Conservation (phyloP, 1,284 basidiomycete genomes). For the Abortiporus biennis region DNA sequence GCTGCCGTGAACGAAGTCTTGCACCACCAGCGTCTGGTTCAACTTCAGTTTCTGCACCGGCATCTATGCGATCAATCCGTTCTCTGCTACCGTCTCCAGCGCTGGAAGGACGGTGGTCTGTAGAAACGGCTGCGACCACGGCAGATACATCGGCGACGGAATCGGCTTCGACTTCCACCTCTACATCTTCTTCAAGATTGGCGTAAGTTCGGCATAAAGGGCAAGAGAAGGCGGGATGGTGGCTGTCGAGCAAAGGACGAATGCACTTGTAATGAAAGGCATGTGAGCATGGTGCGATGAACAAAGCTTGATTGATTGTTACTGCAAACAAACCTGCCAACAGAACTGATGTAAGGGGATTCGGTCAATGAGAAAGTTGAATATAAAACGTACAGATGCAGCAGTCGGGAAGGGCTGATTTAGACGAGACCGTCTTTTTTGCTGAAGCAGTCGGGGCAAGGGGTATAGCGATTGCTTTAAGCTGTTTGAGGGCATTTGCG, state of each 20-base stretch:
- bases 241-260: constrained; percentile 79
- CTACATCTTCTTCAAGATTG: constrained; percentile 94
- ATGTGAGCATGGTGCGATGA: constrained; percentile 96
- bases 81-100: constrained; percentile 17
- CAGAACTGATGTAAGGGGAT: neutral
- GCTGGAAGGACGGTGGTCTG: constrained; percentile 6
- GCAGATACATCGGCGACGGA: constrained; percentile 23
- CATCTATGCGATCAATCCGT: constrained; percentile 25
- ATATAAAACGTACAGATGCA: constrained; percentile 75
- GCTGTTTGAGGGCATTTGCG: constrained; percentile 75
- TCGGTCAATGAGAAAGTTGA: neutral
- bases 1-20: neutral
- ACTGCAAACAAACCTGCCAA: constrained; percentile 82
- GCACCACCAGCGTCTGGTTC: constrained; percentile 22
- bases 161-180: constrained; percentile 73
- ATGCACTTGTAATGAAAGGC: constrained; percentile 99
- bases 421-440: constrained; percentile 32
- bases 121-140: constrained; percentile 7
- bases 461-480: constrained; percentile 62
- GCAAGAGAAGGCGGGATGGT: constrained; percentile 93
- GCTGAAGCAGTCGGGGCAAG: constrained; percentile 16
- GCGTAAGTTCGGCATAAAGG: constrained; percentile 92
- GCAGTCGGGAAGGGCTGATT: constrained; percentile 76
- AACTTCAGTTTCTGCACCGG: constrained; percentile 53
- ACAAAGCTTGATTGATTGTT: constrained; percentile 92